phyloP scores from a whole-genome alignment of 306 rosid genomes.

The Quercus dentata region DNA sequence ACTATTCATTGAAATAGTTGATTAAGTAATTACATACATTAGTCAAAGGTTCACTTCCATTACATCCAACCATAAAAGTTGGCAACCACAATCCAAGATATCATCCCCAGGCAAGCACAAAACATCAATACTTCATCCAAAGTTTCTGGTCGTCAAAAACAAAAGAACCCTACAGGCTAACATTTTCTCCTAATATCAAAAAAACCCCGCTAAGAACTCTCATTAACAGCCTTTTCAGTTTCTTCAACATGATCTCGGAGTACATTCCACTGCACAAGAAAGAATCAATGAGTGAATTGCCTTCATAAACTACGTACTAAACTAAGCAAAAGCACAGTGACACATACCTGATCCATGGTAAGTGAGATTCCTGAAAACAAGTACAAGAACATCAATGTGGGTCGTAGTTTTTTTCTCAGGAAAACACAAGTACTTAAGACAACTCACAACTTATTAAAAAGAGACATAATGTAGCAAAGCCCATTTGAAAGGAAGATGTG shows the following conservation, averaged over 20 bases:
- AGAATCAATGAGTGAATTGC: neutral
- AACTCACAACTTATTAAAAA: neutral
- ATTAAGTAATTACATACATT: constrained; percentile 14
- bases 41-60: neutral
- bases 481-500: neutral
- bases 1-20: neutral
- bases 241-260: constrained; percentile 65
- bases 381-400: constrained; percentile 24
- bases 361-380: constrained; percentile 80
- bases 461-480: neutral
- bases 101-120: constrained; percentile 16
- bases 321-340: neutral
- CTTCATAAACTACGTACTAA: too few species aligned
- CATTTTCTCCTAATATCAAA: constrained; percentile 20
- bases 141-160: constrained; percentile 5
- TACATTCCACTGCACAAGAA: constrained; percentile 71
- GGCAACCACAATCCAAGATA: neutral
- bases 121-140: neutral
- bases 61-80: neutral
- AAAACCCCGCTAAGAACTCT: constrained; percentile 28
- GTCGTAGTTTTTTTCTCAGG: neutral
- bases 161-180: neutral
- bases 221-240: constrained; percentile 65
- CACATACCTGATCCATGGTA: constrained; percentile 77
- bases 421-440: neutral